Evolutionary conservation across 2,329 filamentous ascomycete species (phyloP), one percentile per base, ranked within the genome.

Genomic region (Penicillium sp.): DNA sequence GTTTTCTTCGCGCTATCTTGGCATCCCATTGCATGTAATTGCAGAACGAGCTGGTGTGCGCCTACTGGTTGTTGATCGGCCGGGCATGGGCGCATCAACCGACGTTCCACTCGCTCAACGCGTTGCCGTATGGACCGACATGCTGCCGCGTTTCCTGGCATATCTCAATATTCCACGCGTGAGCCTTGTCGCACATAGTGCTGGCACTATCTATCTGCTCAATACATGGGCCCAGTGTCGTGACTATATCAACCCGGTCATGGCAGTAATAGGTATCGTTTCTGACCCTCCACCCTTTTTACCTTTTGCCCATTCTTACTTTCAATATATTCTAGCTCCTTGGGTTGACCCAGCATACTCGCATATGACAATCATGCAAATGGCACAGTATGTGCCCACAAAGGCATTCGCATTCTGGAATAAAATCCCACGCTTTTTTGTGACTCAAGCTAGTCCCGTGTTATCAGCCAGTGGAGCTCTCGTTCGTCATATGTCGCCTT

Each of bases 321-420:
- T 20, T 20, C 18, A 20, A 20, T 20, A 4, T 20, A 20, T 20
- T 20, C 29, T 63, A 67, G 70, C 68, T 3, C 71, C 71, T 0
- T 77, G 68, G 65, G 71, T 76, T 3, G 66, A 72, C 42, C 64
- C 65, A 38, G 55, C 61, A 1, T 56, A 68, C 42, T 73, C 70
- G 0, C 59, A 57, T 9, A 61, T 63, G 3, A 61, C 58, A n/a
- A 14, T 40, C 2, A 51, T 61, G 61, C 58, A 59, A 47, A 44
- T 56, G 14, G 58, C 55, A 2, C 58, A 62, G 11, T 62, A 56
- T 28, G 35, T 65, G 1, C 62, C 62, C 0, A 42, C 38, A 1
- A 56, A 51, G 18, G 58, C 54, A 2, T 65, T 65, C 40, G 32
- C 28, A 6, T 1, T 58, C 8, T 65, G 60, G 62, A 39, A 64